Evolutionary conservation across 805 yeast genomes (phyloP).

Genomic region (Wickerhamomyces pijperi): DNA sequence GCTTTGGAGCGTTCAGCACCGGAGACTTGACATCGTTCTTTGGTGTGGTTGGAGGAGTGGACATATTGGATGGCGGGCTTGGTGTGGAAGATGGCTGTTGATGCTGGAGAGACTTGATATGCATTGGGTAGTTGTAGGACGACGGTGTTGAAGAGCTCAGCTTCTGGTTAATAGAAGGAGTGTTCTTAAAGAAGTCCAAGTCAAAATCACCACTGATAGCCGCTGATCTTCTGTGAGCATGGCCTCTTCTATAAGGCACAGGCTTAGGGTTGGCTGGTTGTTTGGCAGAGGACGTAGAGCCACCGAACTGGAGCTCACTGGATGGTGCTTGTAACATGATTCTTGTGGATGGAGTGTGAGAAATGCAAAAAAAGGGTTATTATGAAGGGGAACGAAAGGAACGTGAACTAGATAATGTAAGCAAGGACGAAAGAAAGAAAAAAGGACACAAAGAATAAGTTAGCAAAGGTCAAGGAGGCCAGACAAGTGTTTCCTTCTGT

Average conservation of each 20-base stretch:
- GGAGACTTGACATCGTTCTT: not conserved
- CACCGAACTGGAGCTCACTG: not conserved
- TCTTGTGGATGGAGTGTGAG: not conserved
- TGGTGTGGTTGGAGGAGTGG: constrained; percentile 1
- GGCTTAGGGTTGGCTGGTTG: not conserved
- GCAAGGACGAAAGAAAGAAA: no score
- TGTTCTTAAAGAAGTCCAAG: constrained; percentile 13
- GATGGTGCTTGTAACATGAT: not conserved
- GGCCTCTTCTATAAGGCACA: constrained; percentile 33
- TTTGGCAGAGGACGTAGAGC: not conserved
- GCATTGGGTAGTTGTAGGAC: constrained; percentile 3
- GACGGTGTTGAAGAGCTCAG: constrained; percentile 5
- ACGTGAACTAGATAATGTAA: no score
- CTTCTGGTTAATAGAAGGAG: constrained; percentile 12
- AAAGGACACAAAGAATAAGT: no score
- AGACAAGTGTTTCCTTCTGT: no score
- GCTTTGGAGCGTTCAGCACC: not conserved
- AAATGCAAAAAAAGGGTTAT: not conserved
- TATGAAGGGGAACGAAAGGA: not conserved
- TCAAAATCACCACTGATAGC: constrained; percentile 86
- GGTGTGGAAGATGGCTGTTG: not conserved
- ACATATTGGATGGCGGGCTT: not conserved
- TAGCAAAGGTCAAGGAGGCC: no score
- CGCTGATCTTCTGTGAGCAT: constrained; percentile 76
- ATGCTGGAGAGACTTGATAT: not conserved